These are phyloP conservation scores for Neophaeococcomyces aloes DNA, from an alignment of 2,329 filamentous ascomycete genomes.

Conservation along the genomic window DNA sequence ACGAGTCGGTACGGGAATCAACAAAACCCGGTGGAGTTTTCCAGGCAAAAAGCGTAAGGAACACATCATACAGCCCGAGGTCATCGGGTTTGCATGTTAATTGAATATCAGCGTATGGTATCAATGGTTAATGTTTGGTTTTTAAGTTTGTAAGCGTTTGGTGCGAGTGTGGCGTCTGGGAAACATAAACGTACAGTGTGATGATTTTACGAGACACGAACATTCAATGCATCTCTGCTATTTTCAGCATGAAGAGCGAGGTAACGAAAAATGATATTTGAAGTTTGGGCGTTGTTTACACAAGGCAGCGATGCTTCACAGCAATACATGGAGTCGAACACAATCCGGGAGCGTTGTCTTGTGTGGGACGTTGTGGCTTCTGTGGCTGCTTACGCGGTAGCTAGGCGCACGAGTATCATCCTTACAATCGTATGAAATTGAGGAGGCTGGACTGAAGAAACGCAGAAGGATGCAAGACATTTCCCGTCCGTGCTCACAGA, in stretches of 20 bases:
- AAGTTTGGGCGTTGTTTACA: neutral
- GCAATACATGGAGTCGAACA: neutral
- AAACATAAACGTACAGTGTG: neutral
- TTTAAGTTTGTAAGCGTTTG: neutral
- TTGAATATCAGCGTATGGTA: neutral
- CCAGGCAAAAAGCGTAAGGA: constrained; percentile 6
- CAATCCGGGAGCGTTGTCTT: neutral
- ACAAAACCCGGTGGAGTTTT: constrained; percentile 1
- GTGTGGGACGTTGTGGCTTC: neutral
- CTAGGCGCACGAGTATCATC: too few relatives aligned
- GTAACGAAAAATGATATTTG: neutral
- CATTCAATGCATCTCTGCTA: neutral
- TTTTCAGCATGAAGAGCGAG: neutral
- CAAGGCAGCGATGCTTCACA: constrained; percentile 2
- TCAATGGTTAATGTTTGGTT: neutral
- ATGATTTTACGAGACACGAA: constrained; percentile 1
- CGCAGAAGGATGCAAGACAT: too few relatives aligned
- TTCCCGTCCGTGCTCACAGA: too few relatives aligned
- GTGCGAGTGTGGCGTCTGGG: too few relatives aligned
- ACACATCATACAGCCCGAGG: constrained; percentile 1
- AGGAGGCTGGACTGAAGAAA: too few relatives aligned
- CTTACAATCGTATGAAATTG: too few relatives aligned
- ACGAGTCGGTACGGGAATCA: constrained; percentile 4
- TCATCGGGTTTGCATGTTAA: constrained; percentile 9
- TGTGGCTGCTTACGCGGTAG: neutral